Evolutionary conservation across 441 rosid genomes (phyloP).

Genomic region (Cnidoscolus chayamansa): DNA sequence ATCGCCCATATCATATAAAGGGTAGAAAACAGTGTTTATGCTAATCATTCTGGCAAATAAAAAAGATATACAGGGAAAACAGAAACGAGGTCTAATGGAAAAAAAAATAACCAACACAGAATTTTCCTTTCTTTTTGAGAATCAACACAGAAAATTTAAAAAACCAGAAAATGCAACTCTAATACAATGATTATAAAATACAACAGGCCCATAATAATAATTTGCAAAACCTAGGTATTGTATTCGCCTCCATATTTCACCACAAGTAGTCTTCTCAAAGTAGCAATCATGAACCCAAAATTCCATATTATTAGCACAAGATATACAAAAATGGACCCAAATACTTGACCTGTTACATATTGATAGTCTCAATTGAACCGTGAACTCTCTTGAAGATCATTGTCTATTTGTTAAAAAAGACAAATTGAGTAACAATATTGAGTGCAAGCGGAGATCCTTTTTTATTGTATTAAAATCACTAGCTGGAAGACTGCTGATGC

Average conservation of each 20-base stretch:
- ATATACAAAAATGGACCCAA: not conserved
- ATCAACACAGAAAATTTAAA: not conserved
- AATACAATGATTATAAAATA: not conserved
- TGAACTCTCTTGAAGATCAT: not conserved
- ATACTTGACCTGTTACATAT: not conserved
- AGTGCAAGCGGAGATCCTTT: not conserved
- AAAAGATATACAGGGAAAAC: too few relatives aligned
- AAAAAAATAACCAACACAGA: too few relatives aligned
- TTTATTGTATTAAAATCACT: not conserved
- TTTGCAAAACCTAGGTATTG: not conserved
- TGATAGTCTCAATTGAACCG: not conserved
- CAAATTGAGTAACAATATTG: not conserved
- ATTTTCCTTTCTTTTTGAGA: too few relatives aligned
- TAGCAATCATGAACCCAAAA: not conserved
- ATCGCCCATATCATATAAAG: not conserved
- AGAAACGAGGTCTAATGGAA: too few relatives aligned
- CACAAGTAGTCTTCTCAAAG: not conserved
- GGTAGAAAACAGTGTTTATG: conserved; percentile 5
- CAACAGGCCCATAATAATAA: not conserved
- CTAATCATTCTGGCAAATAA: not conserved
- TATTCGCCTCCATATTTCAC: not conserved
- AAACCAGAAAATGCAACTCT: not conserved
- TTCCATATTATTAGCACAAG: not conserved
- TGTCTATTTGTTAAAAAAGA: not conserved
- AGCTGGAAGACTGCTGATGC: not conserved